Base-by-base conservation (phyloP, 2,329 filamentous ascomycete genomes). In the Penicillium sp. region DNA sequence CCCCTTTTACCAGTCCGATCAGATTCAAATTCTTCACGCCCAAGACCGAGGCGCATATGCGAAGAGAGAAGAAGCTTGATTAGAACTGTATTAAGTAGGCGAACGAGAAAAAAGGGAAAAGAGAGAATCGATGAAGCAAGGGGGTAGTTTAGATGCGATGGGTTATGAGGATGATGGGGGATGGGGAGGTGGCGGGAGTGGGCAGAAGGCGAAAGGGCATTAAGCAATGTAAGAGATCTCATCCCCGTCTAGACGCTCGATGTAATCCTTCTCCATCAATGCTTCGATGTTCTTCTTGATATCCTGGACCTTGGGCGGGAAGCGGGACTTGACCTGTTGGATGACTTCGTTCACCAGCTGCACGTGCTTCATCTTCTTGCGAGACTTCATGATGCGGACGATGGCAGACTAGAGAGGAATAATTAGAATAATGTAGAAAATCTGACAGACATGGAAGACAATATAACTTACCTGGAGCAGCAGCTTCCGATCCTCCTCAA, bases 221-320 rank as follows among this genome's bases (percentile, higher is more conserved):
- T 86, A 97, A 71, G 94, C 94, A 68, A 98, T 88, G 78, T 98
- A 98, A 60, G 94, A 92, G 63, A 99, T 86, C 75, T 97, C 93
- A 74, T 98, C 95, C 58, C 92, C 93, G 53, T 98, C 95, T 61
- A 98, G 82, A 60, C 95, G 91, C 83, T 99, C 95, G 53, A 99
- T 87, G 74, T 99, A 99, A 79, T 99, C 95, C 84, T 99, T 99
- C 84, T 99, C 95, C 67, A 99, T 89, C 44, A 99, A 85, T 67
- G 97, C 97, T 80, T 99, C 95, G 76, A 99, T 98, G 79, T 95
- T 97, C 83, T 98, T 99, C 84, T 99, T 99, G 86, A 99, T 99
- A 71, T 99, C 95, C 17, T 88, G 85, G 33, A 99, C 86, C 81
- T 96, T 96, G 44, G 95, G 95, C 61, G 93, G 89, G 79, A 99